phyloP scores from a whole-genome alignment of 345 rosid genomes.

The Kernera saxatilis region DNA sequence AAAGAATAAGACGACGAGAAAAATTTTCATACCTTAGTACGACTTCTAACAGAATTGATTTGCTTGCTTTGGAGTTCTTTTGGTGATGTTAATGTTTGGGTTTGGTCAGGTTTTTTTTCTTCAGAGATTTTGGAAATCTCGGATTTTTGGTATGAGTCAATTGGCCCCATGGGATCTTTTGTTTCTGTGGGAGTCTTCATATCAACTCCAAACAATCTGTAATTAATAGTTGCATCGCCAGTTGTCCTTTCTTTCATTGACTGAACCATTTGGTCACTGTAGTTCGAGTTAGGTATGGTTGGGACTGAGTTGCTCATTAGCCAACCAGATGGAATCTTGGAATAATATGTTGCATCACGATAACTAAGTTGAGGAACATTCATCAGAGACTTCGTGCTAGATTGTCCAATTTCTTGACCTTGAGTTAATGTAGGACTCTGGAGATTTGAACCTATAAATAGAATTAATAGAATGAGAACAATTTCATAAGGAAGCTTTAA shows the following conservation, averaged over 20 bases:
- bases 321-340: neutral
- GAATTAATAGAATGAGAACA: neutral
- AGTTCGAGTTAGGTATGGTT: neutral
- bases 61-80: slow-evolving; percentile 36
- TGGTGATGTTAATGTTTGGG: neutral
- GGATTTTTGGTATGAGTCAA: slow-evolving; percentile 9
- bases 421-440: neutral
- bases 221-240: slow-evolving; percentile 18
- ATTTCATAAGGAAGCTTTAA: neutral
- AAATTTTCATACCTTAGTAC: slow-evolving; percentile 55
- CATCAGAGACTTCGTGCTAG: neutral
- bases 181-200: slow-evolving; percentile 1
- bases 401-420: neutral
- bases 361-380: neutral
- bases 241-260: slow-evolving; percentile 3
- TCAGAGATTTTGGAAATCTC: slow-evolving; percentile 9
- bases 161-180: neutral
- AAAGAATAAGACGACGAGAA: neutral
- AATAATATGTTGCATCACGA: neutral
- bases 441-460: neutral
- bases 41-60: slow-evolving; percentile 37
- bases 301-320: neutral
- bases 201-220: slow-evolving; percentile 48
- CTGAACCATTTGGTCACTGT: neutral
- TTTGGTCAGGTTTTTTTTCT: slow-evolving; percentile 18